Evolutionary conservation across 2,329 filamentous ascomycete species (phyloP).

Genomic region (Lachnellula willkommii): DNA sequence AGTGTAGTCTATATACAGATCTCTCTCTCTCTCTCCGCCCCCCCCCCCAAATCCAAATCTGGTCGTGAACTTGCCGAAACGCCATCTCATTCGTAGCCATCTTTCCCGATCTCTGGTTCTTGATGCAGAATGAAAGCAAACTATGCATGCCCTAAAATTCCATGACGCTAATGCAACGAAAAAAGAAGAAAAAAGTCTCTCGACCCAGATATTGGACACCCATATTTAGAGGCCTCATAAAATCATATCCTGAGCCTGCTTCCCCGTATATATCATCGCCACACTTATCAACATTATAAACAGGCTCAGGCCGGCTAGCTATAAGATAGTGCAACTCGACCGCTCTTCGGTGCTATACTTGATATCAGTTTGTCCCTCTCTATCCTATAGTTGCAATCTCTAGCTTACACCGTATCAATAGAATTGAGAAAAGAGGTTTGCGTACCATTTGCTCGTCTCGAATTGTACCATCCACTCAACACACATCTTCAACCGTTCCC

Average conservation of each 20-base stretch:
- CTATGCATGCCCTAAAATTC: not conserved
- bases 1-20: no score
- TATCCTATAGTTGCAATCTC: not conserved
- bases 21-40: no score
- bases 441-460: slow-evolving; percentile 24
- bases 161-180: not conserved
- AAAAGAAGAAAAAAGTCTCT: not conserved
- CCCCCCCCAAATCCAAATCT: no score
- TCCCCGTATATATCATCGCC: not conserved
- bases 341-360: not conserved
- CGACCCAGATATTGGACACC: not conserved
- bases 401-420: not conserved
- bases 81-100: no score
- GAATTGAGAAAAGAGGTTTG: slow-evolving; percentile 1
- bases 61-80: no score
- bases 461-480: slow-evolving; percentile 67
- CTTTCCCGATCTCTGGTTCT: not conserved
- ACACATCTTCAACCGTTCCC: slow-evolving; percentile 77
- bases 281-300: not conserved
- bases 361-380: not conserved
- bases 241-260: not conserved
- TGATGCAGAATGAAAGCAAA: not conserved
- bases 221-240: not conserved
- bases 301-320: not conserved
- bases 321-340: not conserved